Conservation (phyloP, 768 basidiomycete species). For the Strobilomyces echinocephalus region DNA sequence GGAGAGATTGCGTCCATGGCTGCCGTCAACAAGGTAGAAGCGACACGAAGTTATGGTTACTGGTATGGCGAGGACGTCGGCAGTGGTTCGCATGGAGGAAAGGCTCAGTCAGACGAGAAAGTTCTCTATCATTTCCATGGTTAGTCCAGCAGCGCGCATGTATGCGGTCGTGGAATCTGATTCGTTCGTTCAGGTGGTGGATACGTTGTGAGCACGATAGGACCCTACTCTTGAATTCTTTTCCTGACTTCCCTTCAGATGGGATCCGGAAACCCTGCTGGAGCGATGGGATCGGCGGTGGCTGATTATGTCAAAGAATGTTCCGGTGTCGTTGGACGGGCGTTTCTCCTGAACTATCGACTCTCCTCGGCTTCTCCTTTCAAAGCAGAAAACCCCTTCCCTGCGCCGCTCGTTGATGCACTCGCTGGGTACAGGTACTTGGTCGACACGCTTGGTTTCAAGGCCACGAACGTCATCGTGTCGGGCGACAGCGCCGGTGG, state of each 20-base stretch:
- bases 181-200: not conserved
- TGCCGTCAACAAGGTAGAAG: not conserved
- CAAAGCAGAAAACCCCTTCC: not conserved
- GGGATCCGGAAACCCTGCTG: not conserved
- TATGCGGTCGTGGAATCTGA: not conserved
- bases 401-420: not conserved
- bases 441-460: slow-evolving; percentile 3
- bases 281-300: not conserved
- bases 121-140: slow-evolving; percentile 7
- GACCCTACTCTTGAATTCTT: not conserved
- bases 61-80: slow-evolving; percentile 2
- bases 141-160: not conserved
- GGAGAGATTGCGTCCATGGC: slow-evolving; percentile 1
- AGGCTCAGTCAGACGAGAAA: not conserved
- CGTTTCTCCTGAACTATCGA: slow-evolving; percentile 4
- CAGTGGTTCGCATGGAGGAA: slow-evolving; percentile 4
- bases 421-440: slow-evolving; percentile 5
- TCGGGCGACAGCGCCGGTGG: no score
- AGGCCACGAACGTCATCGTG: not conserved
- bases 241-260: not conserved
- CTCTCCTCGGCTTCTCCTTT: slow-evolving; percentile 3
- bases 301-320: not conserved
- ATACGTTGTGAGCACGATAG: not conserved
- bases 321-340: not conserved
- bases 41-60: not conserved